phyloP scores from a whole-genome alignment of 208 protist genomes.

The Leishmania amazonensis region DNA sequence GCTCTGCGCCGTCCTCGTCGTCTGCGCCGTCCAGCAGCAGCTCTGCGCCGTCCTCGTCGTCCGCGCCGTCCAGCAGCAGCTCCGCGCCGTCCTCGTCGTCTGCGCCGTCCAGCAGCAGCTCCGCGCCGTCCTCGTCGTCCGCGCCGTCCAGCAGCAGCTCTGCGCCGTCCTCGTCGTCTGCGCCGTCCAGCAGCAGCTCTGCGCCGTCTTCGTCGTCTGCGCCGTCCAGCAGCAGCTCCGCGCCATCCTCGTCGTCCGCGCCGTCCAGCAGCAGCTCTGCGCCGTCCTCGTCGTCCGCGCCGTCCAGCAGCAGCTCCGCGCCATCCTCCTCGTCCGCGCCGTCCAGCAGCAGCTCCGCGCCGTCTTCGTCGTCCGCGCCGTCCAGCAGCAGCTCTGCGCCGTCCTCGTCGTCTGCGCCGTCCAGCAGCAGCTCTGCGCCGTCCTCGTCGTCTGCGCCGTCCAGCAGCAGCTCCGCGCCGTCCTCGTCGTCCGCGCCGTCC shows the following conservation, averaged over 20 bases:
- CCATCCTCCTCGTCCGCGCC: neutral
- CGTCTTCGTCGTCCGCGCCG: neutral
- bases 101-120: too few relatives aligned
- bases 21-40: too few relatives aligned
- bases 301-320: neutral
- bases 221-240: neutral
- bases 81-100: too few relatives aligned
- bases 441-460: constrained; percentile 1
- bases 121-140: too few relatives aligned
- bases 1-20: neutral
- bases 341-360: neutral
- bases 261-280: neutral
- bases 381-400: neutral
- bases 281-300: neutral
- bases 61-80: too few relatives aligned
- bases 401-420: neutral
- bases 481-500: neutral
- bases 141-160: too few relatives aligned
- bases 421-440: neutral
- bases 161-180: too few relatives aligned
- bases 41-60: too few relatives aligned
- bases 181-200: too few relatives aligned
- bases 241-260: neutral
- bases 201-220: neutral
- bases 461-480: constrained; percentile 1